phyloP scores from a whole-genome alignment of 2,329 filamentous ascomycete genomes.

The Cladosporium austrohemisphaericum region DNA sequence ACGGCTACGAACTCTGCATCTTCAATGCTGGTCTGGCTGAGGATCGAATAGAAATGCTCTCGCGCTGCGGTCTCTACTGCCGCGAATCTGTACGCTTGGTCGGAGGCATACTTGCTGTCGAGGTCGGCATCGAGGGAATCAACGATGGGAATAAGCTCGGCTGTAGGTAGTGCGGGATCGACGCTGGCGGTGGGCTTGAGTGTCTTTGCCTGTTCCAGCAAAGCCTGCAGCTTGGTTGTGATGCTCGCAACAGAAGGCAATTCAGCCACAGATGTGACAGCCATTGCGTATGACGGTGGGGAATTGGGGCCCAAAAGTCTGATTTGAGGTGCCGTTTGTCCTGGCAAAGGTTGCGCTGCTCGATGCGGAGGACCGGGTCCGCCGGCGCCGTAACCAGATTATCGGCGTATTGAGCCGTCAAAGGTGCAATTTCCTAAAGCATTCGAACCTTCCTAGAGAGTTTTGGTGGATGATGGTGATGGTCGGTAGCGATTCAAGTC shows the following conservation, averaged over 20 bases:
- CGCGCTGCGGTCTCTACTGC: slow-evolving; percentile 81
- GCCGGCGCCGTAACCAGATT: slow-evolving; percentile 6
- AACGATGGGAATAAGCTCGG: slow-evolving; percentile 34
- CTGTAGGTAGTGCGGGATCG: slow-evolving; percentile 43
- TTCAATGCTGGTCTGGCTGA: slow-evolving; percentile 63
- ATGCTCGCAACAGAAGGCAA: slow-evolving; percentile 27
- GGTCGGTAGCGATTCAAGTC: not conserved
- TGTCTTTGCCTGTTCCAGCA: slow-evolving; percentile 40
- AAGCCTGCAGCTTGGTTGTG: slow-evolving; percentile 32
- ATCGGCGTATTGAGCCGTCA: not conserved
- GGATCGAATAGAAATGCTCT: slow-evolving; percentile 64
- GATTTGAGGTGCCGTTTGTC: not conserved
- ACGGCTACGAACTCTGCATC: slow-evolving; percentile 74
- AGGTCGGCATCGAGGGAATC: slow-evolving; percentile 28
- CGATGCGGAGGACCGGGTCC: slow-evolving; percentile 5
- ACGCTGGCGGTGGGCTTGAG: slow-evolving; percentile 41
- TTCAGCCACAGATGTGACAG: slow-evolving; percentile 25
- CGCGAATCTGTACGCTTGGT: slow-evolving; percentile 43
- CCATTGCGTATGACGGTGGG: slow-evolving; percentile 20
- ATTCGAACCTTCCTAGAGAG: not conserved
- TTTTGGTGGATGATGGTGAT: not conserved
- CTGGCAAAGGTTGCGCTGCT: not conserved
- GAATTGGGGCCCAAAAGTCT: not conserved
- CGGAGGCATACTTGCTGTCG: slow-evolving; percentile 20
- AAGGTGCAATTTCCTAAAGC: not conserved